These are phyloP conservation scores for Cornus kousa DNA, from an alignment of 148 eudicot genomes.

Conservation along the genomic window DNA sequence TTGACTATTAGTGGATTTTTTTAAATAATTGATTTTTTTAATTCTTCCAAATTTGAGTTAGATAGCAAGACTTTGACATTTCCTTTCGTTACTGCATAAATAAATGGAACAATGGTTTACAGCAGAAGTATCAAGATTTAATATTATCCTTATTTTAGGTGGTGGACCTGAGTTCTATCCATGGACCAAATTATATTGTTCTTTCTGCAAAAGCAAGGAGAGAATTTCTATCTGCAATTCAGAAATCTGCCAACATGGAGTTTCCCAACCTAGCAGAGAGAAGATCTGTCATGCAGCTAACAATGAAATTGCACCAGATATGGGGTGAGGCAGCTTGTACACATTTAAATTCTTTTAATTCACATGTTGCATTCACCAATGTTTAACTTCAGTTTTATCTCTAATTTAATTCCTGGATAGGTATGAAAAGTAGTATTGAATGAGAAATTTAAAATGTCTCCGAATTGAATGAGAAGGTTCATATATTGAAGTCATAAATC, in stretches of 20 bases:
- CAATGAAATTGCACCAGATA: slow-evolving; percentile 55
- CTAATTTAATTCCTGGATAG: slow-evolving; percentile 2
- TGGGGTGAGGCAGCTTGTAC: slow-evolving; percentile 56
- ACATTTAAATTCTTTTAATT: background rate
- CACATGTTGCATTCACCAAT: background rate
- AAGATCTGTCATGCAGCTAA: slow-evolving; percentile 50
- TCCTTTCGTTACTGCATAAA: background rate
- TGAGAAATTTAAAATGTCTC: background rate
- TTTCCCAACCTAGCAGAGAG: slow-evolving; percentile 58
- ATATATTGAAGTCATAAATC: background rate
- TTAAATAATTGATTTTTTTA: no score
- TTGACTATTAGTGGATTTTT: background rate
- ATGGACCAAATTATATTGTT: slow-evolving; percentile 61
- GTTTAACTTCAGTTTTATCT: background rate
- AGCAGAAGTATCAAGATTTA: background rate
- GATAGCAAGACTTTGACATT: background rate
- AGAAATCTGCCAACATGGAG: slow-evolving; percentile 47
- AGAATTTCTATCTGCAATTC: slow-evolving; percentile 55
- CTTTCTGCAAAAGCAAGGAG: slow-evolving; percentile 62
- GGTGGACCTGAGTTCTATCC: slow-evolving; percentile 53
- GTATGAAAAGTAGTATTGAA: background rate
- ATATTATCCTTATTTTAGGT: slow-evolving; percentile 36
- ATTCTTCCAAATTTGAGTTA: background rate
- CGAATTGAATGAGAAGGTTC: background rate
- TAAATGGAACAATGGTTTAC: background rate